These are phyloP conservation scores for Pleurotus platypus DNA, from an alignment of 768 basidiomycete species.

Conservation along the genomic window DNA sequence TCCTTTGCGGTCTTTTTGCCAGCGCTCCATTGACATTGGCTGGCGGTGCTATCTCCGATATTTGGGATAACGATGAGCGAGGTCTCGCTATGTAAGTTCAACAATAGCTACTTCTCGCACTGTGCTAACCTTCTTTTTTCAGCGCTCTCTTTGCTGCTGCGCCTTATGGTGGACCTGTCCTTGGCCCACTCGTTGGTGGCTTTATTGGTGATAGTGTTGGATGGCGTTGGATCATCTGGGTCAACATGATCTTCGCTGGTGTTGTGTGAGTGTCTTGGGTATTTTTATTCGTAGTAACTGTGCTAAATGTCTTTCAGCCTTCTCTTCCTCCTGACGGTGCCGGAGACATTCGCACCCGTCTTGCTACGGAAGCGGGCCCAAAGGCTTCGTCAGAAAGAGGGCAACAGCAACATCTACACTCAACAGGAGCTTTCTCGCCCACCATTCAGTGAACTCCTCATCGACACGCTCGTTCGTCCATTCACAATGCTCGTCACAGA, in stretches of 20 bases:
- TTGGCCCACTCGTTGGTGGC: slow-evolving; percentile 49
- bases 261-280: slow-evolving; percentile 19
- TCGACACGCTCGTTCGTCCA: slow-evolving; percentile 37
- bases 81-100: slow-evolving; percentile 28
- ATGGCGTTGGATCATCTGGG: slow-evolving; percentile 34
- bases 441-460: slow-evolving; percentile 29
- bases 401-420: slow-evolving; percentile 30
- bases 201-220: slow-evolving; percentile 38
- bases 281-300: neutral
- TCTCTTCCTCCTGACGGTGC: slow-evolving; percentile 22
- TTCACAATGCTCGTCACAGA: slow-evolving; percentile 42
- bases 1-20: slow-evolving; percentile 37
- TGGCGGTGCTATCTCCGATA: slow-evolving; percentile 32
- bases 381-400: slow-evolving; percentile 32
- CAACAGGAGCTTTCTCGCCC: slow-evolving; percentile 38
- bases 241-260: slow-evolving; percentile 37
- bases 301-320: slow-evolving; percentile 3
- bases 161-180: slow-evolving; percentile 33
- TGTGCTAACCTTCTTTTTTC: neutral
- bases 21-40: slow-evolving; percentile 36
- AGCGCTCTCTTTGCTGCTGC: slow-evolving; percentile 33
- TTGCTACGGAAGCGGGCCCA: slow-evolving; percentile 35
- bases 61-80: slow-evolving; percentile 38
- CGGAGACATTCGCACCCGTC: slow-evolving; percentile 45
- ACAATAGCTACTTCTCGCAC: neutral